phyloP scores from a whole-genome alignment of 345 rosid genomes.

The Rhizophora apiculata region DNA sequence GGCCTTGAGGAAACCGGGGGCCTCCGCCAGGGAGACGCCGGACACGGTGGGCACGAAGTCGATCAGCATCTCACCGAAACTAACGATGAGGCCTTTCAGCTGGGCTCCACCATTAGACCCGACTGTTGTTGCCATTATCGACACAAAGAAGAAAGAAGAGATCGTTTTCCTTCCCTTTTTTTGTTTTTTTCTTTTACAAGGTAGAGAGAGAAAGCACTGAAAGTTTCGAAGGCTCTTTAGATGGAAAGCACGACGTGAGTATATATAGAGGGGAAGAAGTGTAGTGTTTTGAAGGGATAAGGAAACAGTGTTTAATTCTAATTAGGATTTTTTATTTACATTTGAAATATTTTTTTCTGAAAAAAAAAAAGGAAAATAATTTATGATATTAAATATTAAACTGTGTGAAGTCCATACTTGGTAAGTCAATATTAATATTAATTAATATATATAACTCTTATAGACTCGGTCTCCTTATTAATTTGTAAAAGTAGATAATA shows the following conservation, averaged over 20 bases:
- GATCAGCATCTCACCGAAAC: constrained; percentile 97
- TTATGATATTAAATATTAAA: too few relatives aligned
- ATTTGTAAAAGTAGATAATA: too few relatives aligned
- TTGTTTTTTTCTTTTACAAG: background rate
- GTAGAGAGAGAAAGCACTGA: background rate
- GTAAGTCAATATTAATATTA: too few relatives aligned
- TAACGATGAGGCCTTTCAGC: constrained; percentile 45
- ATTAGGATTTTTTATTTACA: too few relatives aligned
- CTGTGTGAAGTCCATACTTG: too few relatives aligned
- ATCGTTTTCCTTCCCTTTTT: background rate
- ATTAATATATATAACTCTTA: too few relatives aligned
- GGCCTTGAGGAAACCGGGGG: constrained; percentile 93
- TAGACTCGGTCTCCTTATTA: too few relatives aligned
- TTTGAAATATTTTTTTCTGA: too few relatives aligned
- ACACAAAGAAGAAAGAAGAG: background rate
- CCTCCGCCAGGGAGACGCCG: constrained; percentile 95
- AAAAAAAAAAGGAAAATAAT: too few relatives aligned
- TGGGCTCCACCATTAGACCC: background rate
- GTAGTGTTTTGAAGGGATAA: too few relatives aligned
- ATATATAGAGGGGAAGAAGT: constrained; percentile 12
- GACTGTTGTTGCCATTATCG: constrained; percentile 24
- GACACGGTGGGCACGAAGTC: constrained; percentile 94
- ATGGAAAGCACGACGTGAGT: background rate
- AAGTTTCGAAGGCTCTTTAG: background rate
- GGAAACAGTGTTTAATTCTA: background rate